A percentile compares a stretch with the other conserved stretches of the same genome.
Conservation (phyloP, 1,284 basidiomycete species). For the Irpex sp. region DNA sequence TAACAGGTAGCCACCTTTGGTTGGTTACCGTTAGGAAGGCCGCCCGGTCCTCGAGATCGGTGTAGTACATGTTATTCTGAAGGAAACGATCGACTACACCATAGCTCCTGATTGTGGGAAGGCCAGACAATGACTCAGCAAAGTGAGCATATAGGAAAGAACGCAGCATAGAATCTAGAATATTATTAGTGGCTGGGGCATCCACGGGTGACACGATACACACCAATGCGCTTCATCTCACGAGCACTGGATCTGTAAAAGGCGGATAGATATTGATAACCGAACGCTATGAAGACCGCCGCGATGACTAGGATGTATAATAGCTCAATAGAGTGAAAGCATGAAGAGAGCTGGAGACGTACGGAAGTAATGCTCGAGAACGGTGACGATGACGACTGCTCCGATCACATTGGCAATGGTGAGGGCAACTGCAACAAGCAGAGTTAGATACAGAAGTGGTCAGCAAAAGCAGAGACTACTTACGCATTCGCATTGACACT, state of each 20-base stretch:
- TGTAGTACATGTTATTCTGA: slow-evolving; percentile 63
- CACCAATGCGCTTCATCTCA: slow-evolving; percentile 69
- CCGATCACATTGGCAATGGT: slow-evolving; percentile 52
- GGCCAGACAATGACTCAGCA: slow-evolving; percentile 73
- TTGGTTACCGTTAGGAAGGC: slow-evolving; percentile 59
- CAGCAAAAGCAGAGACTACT: slow-evolving; percentile 20
- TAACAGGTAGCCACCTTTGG: slow-evolving; percentile 38
- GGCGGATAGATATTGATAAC: slow-evolving; percentile 52
- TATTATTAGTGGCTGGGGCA: slow-evolving; percentile 11
- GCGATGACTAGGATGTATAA: slow-evolving; percentile 41
- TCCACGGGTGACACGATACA: slow-evolving; percentile 16
- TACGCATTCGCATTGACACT: slow-evolving; percentile 66
- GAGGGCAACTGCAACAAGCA: slow-evolving; percentile 37
- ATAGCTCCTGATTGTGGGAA: slow-evolving; percentile 76
- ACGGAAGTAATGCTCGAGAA: slow-evolving; percentile 72
- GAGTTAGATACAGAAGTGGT: not conserved
- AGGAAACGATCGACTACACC: slow-evolving; percentile 63
- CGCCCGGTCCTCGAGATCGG: slow-evolving; percentile 74
- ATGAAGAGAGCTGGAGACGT: slow-evolving; percentile 18
- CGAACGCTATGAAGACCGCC: slow-evolving; percentile 42
- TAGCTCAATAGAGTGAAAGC: not conserved
- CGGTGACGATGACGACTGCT: slow-evolving; percentile 62
- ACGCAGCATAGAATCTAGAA: slow-evolving; percentile 59
- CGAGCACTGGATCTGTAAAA: slow-evolving; percentile 69
- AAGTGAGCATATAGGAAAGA: slow-evolving; percentile 79